phyloP scores from a whole-genome alignment of 805 yeast species.

The Grigorovia jiainica region DNA sequence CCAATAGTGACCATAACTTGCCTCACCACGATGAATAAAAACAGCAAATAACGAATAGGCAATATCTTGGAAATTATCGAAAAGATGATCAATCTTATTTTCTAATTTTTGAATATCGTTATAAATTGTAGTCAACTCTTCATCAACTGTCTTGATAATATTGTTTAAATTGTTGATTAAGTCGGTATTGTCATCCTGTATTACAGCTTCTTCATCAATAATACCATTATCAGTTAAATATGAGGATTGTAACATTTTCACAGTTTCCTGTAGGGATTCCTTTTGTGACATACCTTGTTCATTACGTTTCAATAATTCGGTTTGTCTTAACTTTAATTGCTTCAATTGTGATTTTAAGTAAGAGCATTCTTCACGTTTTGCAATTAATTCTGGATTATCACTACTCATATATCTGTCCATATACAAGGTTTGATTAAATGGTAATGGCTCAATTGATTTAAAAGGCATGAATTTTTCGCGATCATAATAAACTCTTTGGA shows the following conservation, averaged over 20 bases:
- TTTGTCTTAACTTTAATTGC: conserved; percentile 35
- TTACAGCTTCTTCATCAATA: conserved; percentile 20
- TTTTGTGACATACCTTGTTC: conserved; percentile 41
- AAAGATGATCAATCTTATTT: conserved; percentile 46
- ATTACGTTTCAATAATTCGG: conserved; percentile 35
- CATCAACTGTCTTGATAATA: conserved; percentile 39
- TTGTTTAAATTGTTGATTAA: conserved; percentile 29
- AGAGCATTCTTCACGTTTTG: conserved; percentile 44
- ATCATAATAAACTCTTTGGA: conserved; percentile 89
- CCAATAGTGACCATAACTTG: conserved; percentile 96
- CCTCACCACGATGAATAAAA: conserved; percentile 92
- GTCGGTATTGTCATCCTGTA: conserved; percentile 24
- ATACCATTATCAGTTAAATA: conserved; percentile 12
- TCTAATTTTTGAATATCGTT: conserved; percentile 37
- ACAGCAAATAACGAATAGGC: conserved; percentile 85
- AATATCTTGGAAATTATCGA: conserved; percentile 45
- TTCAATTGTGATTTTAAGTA: conserved; percentile 51
- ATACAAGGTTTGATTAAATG: conserved; percentile 66
- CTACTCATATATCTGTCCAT: conserved; percentile 84
- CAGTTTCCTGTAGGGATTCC: conserved; percentile 48
- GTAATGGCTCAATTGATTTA: conserved; percentile 74
- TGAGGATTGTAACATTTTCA: conserved; percentile 42
- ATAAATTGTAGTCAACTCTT: conserved; percentile 36
- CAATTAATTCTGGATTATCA: conserved; percentile 41
- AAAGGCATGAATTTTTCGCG: conserved; percentile 61